Evolutionary conservation across 176 grass and related monocot species (phyloP).

Genomic region (Metroxylon sagu): DNA sequence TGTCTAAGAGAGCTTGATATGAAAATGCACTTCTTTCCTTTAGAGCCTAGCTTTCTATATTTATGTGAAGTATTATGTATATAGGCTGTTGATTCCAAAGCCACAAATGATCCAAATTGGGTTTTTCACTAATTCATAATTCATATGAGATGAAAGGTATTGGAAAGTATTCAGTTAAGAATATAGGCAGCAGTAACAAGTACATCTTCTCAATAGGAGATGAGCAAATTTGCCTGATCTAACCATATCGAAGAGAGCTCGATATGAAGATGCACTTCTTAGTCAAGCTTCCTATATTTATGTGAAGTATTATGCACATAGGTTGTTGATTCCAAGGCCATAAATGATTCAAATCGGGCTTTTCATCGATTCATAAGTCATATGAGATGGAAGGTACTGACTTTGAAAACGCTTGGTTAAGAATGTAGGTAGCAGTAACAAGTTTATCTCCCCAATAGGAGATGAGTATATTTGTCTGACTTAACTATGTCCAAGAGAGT

Average conservation of each 20-base stretch:
- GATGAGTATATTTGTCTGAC: too few relatives aligned
- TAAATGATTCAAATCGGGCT: not conserved
- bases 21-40: too few relatives aligned
- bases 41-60: too few relatives aligned
- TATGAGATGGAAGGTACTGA: not conserved
- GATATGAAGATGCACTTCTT: too few relatives aligned
- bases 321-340: not conserved
- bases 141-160: not conserved
- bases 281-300: too few relatives aligned
- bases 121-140: not conserved
- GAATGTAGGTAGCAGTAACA: not conserved
- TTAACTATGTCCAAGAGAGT: too few relatives aligned
- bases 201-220: not conserved
- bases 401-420: not conserved
- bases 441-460: not conserved
- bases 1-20: too few relatives aligned
- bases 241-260: too few relatives aligned
- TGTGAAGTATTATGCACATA: too few relatives aligned
- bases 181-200: not conserved
- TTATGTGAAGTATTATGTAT: too few relatives aligned
- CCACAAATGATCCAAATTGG: not conserved
- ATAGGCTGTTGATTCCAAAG: not conserved
- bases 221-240: too few relatives aligned
- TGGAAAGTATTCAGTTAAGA: not conserved
- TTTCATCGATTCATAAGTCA: not conserved